Evolutionary conservation across 2,329 filamentous ascomycete genomes (phyloP), one percentile per base, ranked within the genome.

Genomic region (Fusarium secorum): DNA sequence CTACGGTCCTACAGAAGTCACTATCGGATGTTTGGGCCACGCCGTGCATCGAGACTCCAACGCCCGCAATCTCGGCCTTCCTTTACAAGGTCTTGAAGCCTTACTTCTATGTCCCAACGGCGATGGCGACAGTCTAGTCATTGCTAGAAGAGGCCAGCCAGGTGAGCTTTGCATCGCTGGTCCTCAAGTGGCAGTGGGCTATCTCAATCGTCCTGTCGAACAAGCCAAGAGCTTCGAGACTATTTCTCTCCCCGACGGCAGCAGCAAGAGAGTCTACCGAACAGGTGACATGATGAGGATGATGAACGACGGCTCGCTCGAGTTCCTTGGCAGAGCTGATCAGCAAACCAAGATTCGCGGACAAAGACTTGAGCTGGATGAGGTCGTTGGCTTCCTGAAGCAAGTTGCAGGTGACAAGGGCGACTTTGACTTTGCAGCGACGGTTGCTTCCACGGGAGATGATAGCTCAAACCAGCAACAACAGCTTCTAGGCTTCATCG

Each of bases 261-360:
- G 2, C 0, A 60, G 24, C 1, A 55, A 32, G 24, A 67, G 61
- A 13, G 20, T 70, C 17, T 70, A 70, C 18, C 46, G 56, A 26
- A 70, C 67, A 4, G 66, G 67, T 0, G 67, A 70, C 20, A 70
- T 70, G 55, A 70, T 70, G 67, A 56, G 67, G 13, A 70, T 70
- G 67, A 70, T 70, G 66, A 26, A 67, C 1, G 66, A 70, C 0
- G 67, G 67, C 0, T 33, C 67, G 1, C 46, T 70, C 1, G 67
- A 70, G 52, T 70, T 70, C 5, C 14, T 70, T 9, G 67, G 67
- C 0, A 58, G 66, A 15, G 38, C 51, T 1, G 67, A 70, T 22
- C 66, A 70, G 4, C 66, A 70, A 24, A 60, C 67, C 20, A 70
- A 70, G 42, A 70, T 70, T 13, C 55, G 67, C 3, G 67, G 67